These are phyloP conservation scores for Orbilia javanica DNA, from an alignment of 2,329 filamentous ascomycete genomes.

Conservation along the genomic window DNA sequence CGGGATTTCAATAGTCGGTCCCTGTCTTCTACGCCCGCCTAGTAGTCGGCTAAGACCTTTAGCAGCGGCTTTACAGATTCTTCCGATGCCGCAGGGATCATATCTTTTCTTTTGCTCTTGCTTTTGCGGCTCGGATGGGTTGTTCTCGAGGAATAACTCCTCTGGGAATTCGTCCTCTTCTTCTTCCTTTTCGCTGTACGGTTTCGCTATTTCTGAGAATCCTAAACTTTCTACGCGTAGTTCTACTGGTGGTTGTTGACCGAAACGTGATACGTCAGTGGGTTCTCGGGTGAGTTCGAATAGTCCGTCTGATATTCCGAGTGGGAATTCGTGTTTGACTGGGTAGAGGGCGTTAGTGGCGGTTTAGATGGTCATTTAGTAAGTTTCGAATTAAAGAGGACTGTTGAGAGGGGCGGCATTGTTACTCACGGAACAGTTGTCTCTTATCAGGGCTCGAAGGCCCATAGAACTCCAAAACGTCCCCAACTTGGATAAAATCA, in stretches of 20 bases:
- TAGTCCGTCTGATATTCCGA: neutral
- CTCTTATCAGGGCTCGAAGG: neutral
- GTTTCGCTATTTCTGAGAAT: slow-evolving; percentile 3
- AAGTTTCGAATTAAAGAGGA: neutral
- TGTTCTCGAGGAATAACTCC: too few relatives aligned
- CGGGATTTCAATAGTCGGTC: slow-evolving; percentile 20
- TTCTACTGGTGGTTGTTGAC: slow-evolving; percentile 7
- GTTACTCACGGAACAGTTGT: slow-evolving; percentile 29
- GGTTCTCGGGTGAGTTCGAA: neutral
- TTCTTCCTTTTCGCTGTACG: neutral
- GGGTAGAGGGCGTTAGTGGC: too few relatives aligned
- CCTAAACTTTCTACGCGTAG: slow-evolving; percentile 18
- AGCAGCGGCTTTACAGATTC: slow-evolving; percentile 18
- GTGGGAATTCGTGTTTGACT: neutral
- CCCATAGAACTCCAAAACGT: slow-evolving; percentile 41
- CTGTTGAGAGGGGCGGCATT: neutral
- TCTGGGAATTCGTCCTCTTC: neutral
- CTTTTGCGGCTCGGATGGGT: too few relatives aligned
- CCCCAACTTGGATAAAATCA: slow-evolving; percentile 27
- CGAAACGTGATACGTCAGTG: neutral
- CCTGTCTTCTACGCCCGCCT: neutral
- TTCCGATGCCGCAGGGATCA: slow-evolving; percentile 6
- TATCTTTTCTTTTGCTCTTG: neutral
- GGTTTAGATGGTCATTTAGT: neutral
- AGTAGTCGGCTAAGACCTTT: slow-evolving; percentile 15